Conservation (phyloP, 306 rosid genomes). For the Cucurbita moschata region DNA sequence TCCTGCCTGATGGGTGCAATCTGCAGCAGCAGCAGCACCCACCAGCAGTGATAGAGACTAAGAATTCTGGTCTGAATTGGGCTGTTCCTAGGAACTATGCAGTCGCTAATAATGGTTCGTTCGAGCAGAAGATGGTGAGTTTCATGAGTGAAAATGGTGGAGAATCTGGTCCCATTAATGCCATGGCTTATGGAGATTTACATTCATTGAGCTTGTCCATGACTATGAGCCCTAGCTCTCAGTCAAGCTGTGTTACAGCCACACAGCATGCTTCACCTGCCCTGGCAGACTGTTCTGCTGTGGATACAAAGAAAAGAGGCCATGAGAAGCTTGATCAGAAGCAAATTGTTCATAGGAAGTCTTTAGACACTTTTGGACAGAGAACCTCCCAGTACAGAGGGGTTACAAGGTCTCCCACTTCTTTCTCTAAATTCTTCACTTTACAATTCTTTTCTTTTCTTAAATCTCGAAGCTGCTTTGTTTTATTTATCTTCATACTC, state of each 20-base stretch:
- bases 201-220: conserved; percentile 42
- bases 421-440: neutral
- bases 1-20: conserved; percentile 24
- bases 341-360: conserved; percentile 71
- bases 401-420: conserved; percentile 55
- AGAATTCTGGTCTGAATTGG: conserved; percentile 32
- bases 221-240: conserved; percentile 81
- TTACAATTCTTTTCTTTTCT: neutral
- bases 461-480: neutral
- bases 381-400: conserved; percentile 89
- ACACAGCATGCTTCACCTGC: conserved; percentile 36
- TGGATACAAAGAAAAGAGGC: conserved; percentile 71
- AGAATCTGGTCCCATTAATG: conserved; percentile 25
- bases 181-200: conserved; percentile 46
- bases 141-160: conserved; percentile 39
- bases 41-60: conserved; percentile 21
- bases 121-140: conserved; percentile 30
- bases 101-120: neutral
- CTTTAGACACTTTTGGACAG: conserved; percentile 82
- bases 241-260: conserved; percentile 62
- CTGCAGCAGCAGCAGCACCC: conserved; percentile 16
- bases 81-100: conserved; percentile 23
- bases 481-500: neutral
- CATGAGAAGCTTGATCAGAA: conserved; percentile 47
- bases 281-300: conserved; percentile 25